Percentiles rank a stretch among this genome's conserved stretches.
These are phyloP conservation scores for Helianthus annuus DNA, from an alignment of 129 eudicot genomes.

Conservation along the genomic window DNA sequence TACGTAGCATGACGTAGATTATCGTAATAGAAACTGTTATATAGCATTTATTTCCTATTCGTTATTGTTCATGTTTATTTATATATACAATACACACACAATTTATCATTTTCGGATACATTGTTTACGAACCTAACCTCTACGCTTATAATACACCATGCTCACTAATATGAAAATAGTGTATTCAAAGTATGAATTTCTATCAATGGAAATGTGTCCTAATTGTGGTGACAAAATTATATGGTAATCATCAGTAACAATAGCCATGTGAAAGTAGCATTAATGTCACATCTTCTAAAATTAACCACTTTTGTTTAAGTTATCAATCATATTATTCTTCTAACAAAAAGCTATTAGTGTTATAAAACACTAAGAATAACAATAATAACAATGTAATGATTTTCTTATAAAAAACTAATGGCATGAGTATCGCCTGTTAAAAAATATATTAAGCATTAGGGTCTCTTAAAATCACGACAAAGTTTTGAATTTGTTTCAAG, in stretches of 20 bases:
- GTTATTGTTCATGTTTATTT: neutral
- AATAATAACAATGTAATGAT: neutral
- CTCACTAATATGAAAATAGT: neutral
- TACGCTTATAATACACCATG: too few relatives aligned
- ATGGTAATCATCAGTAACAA: neutral
- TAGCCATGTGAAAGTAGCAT: neutral
- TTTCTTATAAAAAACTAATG: neutral
- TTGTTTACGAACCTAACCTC: too few relatives aligned
- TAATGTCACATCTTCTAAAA: neutral
- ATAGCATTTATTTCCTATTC: neutral
- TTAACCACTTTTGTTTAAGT: neutral
- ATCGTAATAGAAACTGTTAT: neutral
- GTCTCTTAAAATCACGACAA: constrained; percentile 2
- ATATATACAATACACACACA: neutral
- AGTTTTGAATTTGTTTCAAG: constrained; percentile 1
- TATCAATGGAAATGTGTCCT: neutral
- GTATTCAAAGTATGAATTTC: neutral
- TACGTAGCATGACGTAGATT: neutral
- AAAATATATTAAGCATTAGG: neutral
- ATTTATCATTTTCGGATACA: too few relatives aligned
- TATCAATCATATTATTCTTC: neutral
- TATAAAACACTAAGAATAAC: neutral
- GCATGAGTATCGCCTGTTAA: neutral
- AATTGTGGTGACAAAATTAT: neutral
- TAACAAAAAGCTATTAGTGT: neutral